Base-by-base conservation (phyloP, 169 alveolate species). In the Cryptosporidium andersoni region DNA sequence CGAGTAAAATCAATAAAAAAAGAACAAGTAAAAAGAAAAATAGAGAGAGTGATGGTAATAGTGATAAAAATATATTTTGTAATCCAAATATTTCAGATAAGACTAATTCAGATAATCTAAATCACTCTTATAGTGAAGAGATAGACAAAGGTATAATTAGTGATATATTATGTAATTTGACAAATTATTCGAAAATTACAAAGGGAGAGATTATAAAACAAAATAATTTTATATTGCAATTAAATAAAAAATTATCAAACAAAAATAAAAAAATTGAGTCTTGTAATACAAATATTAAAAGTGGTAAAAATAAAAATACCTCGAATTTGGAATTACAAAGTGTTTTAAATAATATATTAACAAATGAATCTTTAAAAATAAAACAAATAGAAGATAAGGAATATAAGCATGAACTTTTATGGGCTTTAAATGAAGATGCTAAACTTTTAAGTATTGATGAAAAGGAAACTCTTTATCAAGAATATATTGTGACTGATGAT, bases 171-270 rank as follows among this genome's bases (percentile, higher is more conserved):
- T 25, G 25, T 25, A 25, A 25, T 25, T 25, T 25, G 25, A 25
- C 25, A 25, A 25, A 25, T 25, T 25, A 0, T 25, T 25, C 25
- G 25, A 25, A 25, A 25, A 25, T 25, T 25, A 25, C 25, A 25
- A 25, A 25, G 25, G 25, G 25, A 25, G 25, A 25, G 25, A 25
- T 25, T 25, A 25, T 58, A 37, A 74, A 60, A 40, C 85, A 74
- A 74, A 74, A 74, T 39, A 74, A 74, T 58, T 74, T 74, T 25
- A 43, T 74, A 4, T 40, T 48, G 11, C 85, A 74, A 45, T 36
- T 74, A 74, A 58, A 74, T 48, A 68, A 74, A 40, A 74, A 74
- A 25, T 37, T 74, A 11, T n/a, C 68, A 1, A 3, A 16, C 8
- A 16, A 45, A 2, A n/a, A 14, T 51, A 48, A 66, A 4, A 42